Conservation (phyloP, 2,329 filamentous ascomycete species). For the Helicocarpus griseus region DNA sequence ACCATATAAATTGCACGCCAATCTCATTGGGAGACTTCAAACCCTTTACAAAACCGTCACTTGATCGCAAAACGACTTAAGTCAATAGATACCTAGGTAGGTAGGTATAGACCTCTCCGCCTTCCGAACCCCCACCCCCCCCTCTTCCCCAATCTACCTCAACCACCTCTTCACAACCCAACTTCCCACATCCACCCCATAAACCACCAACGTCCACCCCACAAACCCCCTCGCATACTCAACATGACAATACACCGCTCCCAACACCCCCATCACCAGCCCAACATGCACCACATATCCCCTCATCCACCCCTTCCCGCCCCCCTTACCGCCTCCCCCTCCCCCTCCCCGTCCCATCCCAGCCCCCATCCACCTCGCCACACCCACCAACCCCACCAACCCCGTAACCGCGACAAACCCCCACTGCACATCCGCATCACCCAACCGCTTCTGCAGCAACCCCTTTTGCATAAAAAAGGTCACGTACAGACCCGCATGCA, state of each 20-base stretch:
- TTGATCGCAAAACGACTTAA: too few relatives aligned
- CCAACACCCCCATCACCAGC: constrained; percentile 40
- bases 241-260: constrained; percentile 47
- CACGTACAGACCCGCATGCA: constrained; percentile 47
- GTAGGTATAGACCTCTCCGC: too few relatives aligned
- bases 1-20: too few relatives aligned
- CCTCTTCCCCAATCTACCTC: not conserved
- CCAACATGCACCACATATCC: constrained; percentile 45
- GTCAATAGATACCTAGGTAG: too few relatives aligned
- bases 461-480: constrained; percentile 46
- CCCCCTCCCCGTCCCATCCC: constrained; percentile 1
- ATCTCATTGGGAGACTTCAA: too few relatives aligned
- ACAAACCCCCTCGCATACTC: constrained; percentile 46
- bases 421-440: constrained; percentile 48
- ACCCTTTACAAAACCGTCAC: too few relatives aligned
- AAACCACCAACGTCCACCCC: constrained; percentile 40
- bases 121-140: not conserved
- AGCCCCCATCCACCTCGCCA: constrained; percentile 16
- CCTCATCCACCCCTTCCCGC: constrained; percentile 21
- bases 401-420: constrained; percentile 39
- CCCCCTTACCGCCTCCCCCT: constrained; percentile 11
- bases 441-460: constrained; percentile 44
- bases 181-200: constrained; percentile 31
- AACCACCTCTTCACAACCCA: constrained; percentile 16
- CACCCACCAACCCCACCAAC: constrained; percentile 36